These are phyloP conservation scores for Hibiscus syriacus DNA, from an alignment of 345 rosid genomes.

Conservation along the genomic window DNA sequence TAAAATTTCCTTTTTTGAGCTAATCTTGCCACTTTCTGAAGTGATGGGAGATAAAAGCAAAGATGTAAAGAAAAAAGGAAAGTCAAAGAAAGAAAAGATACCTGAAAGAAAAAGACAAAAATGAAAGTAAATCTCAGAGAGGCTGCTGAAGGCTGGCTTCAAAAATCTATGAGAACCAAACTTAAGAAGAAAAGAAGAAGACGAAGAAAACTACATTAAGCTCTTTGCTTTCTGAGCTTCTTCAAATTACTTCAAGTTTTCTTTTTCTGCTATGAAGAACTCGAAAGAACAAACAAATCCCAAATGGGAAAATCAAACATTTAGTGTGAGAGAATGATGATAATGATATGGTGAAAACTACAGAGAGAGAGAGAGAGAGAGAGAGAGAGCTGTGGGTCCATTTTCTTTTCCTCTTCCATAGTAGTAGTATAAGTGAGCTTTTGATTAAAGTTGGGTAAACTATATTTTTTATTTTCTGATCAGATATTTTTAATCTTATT, in stretches of 20 bases:
- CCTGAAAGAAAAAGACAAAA: constrained; percentile 15
- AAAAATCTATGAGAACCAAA: constrained; percentile 1
- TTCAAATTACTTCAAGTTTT: neutral
- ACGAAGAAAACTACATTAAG: neutral
- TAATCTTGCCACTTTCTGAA: constrained; percentile 5
- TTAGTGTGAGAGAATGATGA: neutral
- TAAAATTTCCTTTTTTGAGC: constrained; percentile 11
- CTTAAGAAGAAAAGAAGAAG: constrained; percentile 7
- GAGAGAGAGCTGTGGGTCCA: too few species aligned
- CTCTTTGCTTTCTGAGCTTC: constrained; percentile 13
- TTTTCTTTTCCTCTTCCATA: neutral
- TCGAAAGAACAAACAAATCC: neutral
- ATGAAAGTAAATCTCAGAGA: constrained; percentile 16
- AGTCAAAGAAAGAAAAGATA: constrained; percentile 6
- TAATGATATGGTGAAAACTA: constrained; percentile 12
- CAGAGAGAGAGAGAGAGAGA: neutral
- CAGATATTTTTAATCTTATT: neutral
- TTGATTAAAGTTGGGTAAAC: neutral
- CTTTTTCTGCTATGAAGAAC: neutral
- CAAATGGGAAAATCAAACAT: neutral
- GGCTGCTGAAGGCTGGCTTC: neutral
- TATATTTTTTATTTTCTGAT: neutral
- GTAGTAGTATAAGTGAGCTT: neutral
- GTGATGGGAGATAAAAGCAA: neutral
- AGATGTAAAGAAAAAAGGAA: constrained; percentile 5